These are phyloP conservation scores for Xylaria bambusicola DNA, from an alignment of 495 filamentous ascomycete genomes.

Conservation along the genomic window DNA sequence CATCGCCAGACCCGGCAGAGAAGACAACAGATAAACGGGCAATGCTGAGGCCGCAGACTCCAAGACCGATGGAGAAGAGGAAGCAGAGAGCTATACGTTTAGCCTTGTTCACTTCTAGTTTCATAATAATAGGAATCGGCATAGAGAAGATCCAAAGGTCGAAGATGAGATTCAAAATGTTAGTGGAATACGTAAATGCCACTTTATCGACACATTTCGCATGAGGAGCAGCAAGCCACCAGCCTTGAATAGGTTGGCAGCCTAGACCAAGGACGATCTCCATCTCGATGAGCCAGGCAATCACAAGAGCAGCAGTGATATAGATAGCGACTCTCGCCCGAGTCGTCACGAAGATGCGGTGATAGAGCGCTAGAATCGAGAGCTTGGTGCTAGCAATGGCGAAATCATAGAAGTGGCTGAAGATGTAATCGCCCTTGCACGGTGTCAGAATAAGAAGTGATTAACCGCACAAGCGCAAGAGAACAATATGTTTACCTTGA, in stretches of 20 bases:
- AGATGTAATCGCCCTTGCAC: constrained; percentile 31
- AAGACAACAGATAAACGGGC: constrained; percentile 42
- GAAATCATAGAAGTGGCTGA: constrained; percentile 35
- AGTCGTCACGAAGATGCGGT: constrained; percentile 27
- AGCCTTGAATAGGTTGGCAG: constrained; percentile 38
- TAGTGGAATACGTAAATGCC: constrained; percentile 39
- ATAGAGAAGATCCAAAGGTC: constrained; percentile 45
- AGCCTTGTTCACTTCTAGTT: constrained; percentile 30
- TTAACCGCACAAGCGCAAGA: too few relatives aligned
- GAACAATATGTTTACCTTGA: constrained; percentile 20
- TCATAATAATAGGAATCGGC: constrained; percentile 38
- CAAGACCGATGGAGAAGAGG: constrained; percentile 45
- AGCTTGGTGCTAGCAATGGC: constrained; percentile 34
- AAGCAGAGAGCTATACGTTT: constrained; percentile 42
- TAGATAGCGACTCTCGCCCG: constrained; percentile 21
- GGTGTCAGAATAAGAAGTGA: constrained; percentile 1
- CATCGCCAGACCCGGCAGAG: constrained; percentile 41
- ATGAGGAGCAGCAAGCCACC: constrained; percentile 33
- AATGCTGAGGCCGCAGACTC: constrained; percentile 43
- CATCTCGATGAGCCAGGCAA: constrained; percentile 31
- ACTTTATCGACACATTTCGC: constrained; percentile 38
- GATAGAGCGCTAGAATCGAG: constrained; percentile 33
- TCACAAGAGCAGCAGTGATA: constrained; percentile 20
- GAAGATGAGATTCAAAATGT: constrained; percentile 38
- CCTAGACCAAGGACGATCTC: constrained; percentile 29